Evolutionary conservation across 1,284 basidiomycete genomes (phyloP).

Genomic region (Naganishia sp.): DNA sequence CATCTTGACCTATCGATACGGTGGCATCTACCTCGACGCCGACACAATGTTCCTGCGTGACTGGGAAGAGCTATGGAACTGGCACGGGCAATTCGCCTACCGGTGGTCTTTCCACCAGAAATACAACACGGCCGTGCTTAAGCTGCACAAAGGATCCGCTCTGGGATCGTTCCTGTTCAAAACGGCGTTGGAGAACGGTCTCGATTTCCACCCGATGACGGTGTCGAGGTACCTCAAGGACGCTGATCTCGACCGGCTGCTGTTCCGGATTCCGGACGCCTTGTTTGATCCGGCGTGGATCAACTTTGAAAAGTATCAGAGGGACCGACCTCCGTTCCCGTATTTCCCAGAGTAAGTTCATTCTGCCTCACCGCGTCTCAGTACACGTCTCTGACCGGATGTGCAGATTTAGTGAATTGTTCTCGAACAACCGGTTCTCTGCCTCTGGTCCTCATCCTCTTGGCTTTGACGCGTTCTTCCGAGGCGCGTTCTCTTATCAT

Average conservation of each 20-base stretch:
- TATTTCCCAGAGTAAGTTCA: slow-evolving; percentile 70
- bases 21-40: slow-evolving; percentile 82
- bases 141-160: slow-evolving; percentile 77
- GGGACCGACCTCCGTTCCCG: slow-evolving; percentile 78
- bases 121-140: slow-evolving; percentile 84
- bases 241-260: slow-evolving; percentile 68
- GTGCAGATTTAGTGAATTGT: slow-evolving; percentile 71
- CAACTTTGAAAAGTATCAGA: slow-evolving; percentile 76
- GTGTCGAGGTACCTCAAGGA: slow-evolving; percentile 77
- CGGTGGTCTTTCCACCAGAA: slow-evolving; percentile 76
- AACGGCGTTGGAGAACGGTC: slow-evolving; percentile 76
- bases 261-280: slow-evolving; percentile 77
- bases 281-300: slow-evolving; percentile 85
- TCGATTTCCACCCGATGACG: slow-evolving; percentile 86
- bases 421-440: slow-evolving; percentile 69
- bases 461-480: slow-evolving; percentile 83
- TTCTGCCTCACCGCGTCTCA: not conserved
- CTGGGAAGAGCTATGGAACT: slow-evolving; percentile 88
- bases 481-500: slow-evolving; percentile 81
- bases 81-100: slow-evolving; percentile 83
- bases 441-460: slow-evolving; percentile 71
- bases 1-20: slow-evolving; percentile 78
- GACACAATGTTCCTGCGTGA: slow-evolving; percentile 84
- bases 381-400: not conserved
- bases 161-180: slow-evolving; percentile 79